These are phyloP conservation scores for Avena insularis DNA, from an alignment of 176 grass and related monocot species.

Conservation along the genomic window DNA sequence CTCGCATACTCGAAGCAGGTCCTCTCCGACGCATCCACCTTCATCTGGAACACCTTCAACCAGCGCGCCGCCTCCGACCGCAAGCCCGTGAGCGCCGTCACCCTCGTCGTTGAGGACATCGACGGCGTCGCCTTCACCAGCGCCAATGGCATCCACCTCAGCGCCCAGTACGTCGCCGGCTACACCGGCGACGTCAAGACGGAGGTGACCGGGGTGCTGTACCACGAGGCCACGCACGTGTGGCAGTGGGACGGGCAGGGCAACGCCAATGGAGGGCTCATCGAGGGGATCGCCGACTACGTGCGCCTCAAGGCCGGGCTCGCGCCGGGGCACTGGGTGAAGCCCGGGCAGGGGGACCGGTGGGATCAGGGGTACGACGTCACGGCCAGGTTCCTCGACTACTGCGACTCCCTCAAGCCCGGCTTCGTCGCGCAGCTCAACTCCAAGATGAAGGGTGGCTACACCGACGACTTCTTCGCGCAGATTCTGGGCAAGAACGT, in stretches of 20 bases:
- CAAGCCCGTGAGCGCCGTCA: conserved; percentile 53
- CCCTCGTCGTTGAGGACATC: conserved; percentile 57
- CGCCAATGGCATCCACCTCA: conserved; percentile 65
- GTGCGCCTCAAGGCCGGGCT: conserved; percentile 67
- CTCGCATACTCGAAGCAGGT: conserved; percentile 65
- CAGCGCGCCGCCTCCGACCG: conserved; percentile 37
- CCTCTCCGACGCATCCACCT: conserved; percentile 65
- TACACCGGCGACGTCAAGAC: conserved; percentile 63
- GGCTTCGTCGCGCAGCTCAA: conserved; percentile 73
- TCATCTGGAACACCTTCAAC: conserved; percentile 65
- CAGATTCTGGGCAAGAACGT: conserved; percentile 63
- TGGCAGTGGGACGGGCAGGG: conserved; percentile 79
- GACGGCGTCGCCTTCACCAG: conserved; percentile 54
- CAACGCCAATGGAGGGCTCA: conserved; percentile 38
- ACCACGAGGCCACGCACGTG: conserved; percentile 71
- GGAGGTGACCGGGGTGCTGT: conserved; percentile 73
- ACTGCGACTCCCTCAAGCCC: conserved; percentile 53
- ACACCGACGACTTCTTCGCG: conserved; percentile 55
- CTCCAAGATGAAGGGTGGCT: conserved; percentile 63
- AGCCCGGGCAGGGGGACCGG: conserved; percentile 50
- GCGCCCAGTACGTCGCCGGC: conserved; percentile 58
- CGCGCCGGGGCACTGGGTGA: conserved; percentile 58
- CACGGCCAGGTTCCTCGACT: conserved; percentile 67
- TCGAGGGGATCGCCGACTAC: conserved; percentile 83
- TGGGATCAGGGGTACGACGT: conserved; percentile 77